Base-by-base conservation (phyloP, 2,329 filamentous ascomycete species). In the Fusarium ambrosium region DNA sequence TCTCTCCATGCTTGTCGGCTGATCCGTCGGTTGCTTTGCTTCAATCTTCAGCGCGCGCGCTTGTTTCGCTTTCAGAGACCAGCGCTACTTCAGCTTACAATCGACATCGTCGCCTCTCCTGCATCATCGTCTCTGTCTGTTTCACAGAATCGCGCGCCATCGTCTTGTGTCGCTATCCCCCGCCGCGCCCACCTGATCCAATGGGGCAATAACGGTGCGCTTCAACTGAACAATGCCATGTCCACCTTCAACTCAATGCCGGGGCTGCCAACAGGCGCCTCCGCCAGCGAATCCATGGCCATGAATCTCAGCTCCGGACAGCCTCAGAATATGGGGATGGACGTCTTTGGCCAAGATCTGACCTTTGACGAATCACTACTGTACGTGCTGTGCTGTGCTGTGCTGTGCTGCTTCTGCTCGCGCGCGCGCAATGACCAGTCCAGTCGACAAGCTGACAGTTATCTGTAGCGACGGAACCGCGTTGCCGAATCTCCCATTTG, bases 231-330 rank as follows among this genome's bases (percentile, higher is more conserved):
- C 79, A 77, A 89, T 89, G 87, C 85, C 79, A 91, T 91, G 89
- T 87, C 88, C 76, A 85, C 85, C 79, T 91, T 86, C 85, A 90
- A 89, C 82, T 85, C 88, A 80, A 87, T 90, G 84, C 83, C 87
- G 83, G 85, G 84, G 79, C 85, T 88, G 79, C 82, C 85, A 75
- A 82, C 85, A 73, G 82, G 83, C 80, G 80, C 84, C 77, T 83
- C 85, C 61, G 80, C 84, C 72, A 83, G 81, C 79, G 86, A 89
- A 74, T 79, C 82, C 73, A 85, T 89, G 82, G 82, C 81, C 72
- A 81, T 90, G 81, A 86, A 85, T 72, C 81, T 82, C 73, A 79
- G 77, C 43, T 78, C 79, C 51, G 83, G 82, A 61, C 81, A 84
- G 68, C 66, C 79, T 61, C 70, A 79, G 45, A 64, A 67, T 51